Evolutionary conservation across 176 grass and related monocot genomes (phyloP).

Genomic region (Aechmea fasciata): DNA sequence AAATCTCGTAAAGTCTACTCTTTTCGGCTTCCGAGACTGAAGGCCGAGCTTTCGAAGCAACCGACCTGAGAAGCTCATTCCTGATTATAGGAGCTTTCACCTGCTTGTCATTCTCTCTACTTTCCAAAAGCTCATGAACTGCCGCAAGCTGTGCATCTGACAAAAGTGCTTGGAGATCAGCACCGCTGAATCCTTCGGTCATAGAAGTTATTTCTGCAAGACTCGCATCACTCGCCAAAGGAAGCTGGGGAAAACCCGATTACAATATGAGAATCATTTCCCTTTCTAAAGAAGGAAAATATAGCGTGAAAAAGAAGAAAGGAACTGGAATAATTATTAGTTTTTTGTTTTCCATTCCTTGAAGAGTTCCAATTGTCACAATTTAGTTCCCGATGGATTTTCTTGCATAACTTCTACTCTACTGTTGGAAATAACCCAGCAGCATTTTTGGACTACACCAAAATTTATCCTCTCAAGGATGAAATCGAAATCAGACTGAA

Average conservation of each 20-base stretch:
- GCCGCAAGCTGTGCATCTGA: slow-evolving; percentile 71
- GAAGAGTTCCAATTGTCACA: too few species aligned
- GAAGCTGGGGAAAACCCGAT: slow-evolving; percentile 37
- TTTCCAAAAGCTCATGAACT: slow-evolving; percentile 71
- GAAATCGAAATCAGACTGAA: too few species aligned
- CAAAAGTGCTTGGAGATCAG: slow-evolving; percentile 75
- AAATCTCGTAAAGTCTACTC: slow-evolving; percentile 51
- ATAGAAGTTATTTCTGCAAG: slow-evolving; percentile 67
- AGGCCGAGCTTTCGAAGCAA: slow-evolving; percentile 61
- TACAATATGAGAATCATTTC: background rate
- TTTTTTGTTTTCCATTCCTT: too few species aligned
- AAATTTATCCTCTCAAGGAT: too few species aligned
- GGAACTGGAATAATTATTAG: background rate
- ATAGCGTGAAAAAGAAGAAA: background rate
- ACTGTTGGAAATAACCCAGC: too few species aligned
- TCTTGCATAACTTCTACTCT: too few species aligned
- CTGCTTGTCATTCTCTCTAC: slow-evolving; percentile 27
- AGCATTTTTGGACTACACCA: too few species aligned
- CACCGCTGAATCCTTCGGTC: slow-evolving; percentile 90
- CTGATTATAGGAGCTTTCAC: slow-evolving; percentile 51
- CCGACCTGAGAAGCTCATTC: slow-evolving; percentile 67
- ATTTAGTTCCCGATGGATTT: too few species aligned
- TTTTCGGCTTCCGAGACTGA: slow-evolving; percentile 63
- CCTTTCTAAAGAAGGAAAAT: background rate
- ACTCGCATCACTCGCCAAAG: slow-evolving; percentile 49